Percentiles rank a stretch among this genome's conserved stretches.
phyloP scores from a whole-genome alignment of 345 rosid genomes.

The Linum lewisii region DNA sequence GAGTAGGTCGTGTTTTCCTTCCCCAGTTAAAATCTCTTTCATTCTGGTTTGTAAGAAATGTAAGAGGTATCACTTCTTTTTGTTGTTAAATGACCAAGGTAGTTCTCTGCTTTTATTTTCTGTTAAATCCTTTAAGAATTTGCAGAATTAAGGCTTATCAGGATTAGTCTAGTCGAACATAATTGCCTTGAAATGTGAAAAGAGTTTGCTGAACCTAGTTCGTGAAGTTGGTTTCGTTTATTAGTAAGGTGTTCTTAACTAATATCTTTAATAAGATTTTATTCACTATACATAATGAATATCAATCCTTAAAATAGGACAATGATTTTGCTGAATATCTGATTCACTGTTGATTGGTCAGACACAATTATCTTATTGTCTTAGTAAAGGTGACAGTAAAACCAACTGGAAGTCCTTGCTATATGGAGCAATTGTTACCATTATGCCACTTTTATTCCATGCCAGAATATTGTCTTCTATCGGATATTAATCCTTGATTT shows the following conservation, averaged over 20 bases:
- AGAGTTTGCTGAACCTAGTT: neutral
- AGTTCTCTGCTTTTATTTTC: neutral
- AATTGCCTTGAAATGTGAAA: neutral
- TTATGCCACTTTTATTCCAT: neutral
- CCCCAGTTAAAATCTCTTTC: no score
- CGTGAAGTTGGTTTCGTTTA: neutral
- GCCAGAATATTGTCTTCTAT: neutral
- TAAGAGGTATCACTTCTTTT: neutral
- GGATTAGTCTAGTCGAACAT: no score
- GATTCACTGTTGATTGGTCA: neutral
- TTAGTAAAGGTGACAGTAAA: neutral
- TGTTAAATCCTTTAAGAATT: neutral
- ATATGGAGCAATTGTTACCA: neutral
- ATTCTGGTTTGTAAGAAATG: neutral
- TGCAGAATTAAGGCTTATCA: no score
- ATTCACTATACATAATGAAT: neutral
- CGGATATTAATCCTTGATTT: neutral
- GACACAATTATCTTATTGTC: neutral
- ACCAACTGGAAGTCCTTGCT: neutral
- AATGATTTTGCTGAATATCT: neutral
- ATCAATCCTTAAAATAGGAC: neutral
- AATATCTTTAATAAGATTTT: no score
- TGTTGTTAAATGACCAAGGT: slow-evolving; percentile 1
- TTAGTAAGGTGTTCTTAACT: neutral
- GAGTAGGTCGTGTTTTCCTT: neutral